phyloP scores from a whole-genome alignment of 2,329 filamentous ascomycete species.

The Colletotrichum sp. region DNA sequence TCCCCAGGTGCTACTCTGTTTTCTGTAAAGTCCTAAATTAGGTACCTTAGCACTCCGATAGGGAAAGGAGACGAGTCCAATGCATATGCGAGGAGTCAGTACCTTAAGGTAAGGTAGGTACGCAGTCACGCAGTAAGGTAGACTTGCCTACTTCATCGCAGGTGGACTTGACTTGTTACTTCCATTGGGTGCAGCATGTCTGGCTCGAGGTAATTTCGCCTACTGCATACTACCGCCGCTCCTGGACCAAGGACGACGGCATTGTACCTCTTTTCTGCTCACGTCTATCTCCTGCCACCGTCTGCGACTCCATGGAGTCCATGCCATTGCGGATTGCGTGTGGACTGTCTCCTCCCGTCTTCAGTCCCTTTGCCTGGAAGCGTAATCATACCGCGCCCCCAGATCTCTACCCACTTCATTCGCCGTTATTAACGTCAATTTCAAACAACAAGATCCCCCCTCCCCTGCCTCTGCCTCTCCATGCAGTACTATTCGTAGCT shows the following conservation, averaged over 20 bases:
- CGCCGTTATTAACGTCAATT: constrained; percentile 7
- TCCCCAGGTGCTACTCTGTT: not conserved
- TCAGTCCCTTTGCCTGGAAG: not conserved
- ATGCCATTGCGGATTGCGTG: not conserved
- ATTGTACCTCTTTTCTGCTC: not conserved
- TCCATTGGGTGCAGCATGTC: not conserved
- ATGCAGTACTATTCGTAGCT: not conserved
- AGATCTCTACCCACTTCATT: not conserved
- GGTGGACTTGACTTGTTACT: not conserved
- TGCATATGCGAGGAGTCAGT: not conserved
- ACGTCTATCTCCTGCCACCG: not conserved
- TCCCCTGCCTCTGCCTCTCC: not conserved
- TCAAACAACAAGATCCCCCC: not conserved
- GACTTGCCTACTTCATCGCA: not conserved
- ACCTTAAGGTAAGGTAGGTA: not conserved
- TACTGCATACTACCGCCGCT: constrained; percentile 9
- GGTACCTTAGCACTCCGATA: not conserved
- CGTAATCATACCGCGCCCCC: not conserved
- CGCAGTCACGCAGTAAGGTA: not conserved
- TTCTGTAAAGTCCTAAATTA: not conserved
- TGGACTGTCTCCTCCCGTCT: not conserved
- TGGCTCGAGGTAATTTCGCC: constrained; percentile 10
- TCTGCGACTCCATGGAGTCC: not conserved
- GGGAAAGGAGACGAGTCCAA: not conserved
- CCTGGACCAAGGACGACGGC: not conserved